Conservation (phyloP, 495 filamentous ascomycete genomes). For the Thermothielavioides terrestris region DNA sequence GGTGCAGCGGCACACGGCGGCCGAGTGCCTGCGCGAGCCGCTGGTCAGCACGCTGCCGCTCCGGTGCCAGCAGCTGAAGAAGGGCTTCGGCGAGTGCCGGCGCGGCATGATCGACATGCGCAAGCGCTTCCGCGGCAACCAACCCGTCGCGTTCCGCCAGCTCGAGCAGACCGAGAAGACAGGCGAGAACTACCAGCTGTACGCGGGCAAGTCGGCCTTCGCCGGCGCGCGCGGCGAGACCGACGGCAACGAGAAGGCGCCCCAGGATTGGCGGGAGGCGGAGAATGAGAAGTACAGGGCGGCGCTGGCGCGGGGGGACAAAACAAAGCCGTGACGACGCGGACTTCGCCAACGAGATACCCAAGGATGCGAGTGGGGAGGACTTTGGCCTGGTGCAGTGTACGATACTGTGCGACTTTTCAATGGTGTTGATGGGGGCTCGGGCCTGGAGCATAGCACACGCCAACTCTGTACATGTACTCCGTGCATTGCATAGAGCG, state of each 20-base stretch:
- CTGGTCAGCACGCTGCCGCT: constrained; percentile 68
- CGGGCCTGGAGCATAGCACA: background rate
- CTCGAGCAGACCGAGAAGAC: constrained; percentile 52
- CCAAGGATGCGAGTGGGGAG: background rate
- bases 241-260: constrained; percentile 42
- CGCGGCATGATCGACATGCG: constrained; percentile 97
- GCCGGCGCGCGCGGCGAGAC: constrained; percentile 42
- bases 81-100: constrained; percentile 89
- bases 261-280: constrained; percentile 46
- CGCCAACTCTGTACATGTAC: too few relatives aligned
- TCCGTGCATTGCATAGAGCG: too few relatives aligned
- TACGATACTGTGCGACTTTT: background rate
- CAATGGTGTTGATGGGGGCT: background rate
- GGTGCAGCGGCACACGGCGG: constrained; percentile 73
- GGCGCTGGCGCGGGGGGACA: constrained; percentile 18
- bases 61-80: constrained; percentile 85
- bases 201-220: constrained; percentile 70
- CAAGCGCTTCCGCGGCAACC: constrained; percentile 95
- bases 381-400: background rate
- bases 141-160: constrained; percentile 57
- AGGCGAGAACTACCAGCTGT: constrained; percentile 56
- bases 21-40: constrained; percentile 79
- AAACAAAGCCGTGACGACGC: constrained; percentile 9
- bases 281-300: constrained; percentile 47
- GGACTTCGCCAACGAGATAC: background rate